Base-by-base conservation (phyloP, 1,139 yeast species). In the Suhomyces maxii region DNA sequence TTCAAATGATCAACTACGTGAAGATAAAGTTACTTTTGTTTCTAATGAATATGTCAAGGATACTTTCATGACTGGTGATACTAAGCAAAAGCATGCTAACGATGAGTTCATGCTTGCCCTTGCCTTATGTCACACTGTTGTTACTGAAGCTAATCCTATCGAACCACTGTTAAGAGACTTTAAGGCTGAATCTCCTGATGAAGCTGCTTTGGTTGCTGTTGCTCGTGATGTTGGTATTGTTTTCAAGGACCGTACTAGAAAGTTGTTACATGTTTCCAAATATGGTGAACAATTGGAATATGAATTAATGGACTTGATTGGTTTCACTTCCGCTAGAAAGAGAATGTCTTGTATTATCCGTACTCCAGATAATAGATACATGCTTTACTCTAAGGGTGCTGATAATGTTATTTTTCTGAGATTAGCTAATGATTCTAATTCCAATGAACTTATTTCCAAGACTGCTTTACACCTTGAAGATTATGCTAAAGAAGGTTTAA, bases 101-200 rank as follows among this genome's bases (percentile, higher is more conserved):
- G 85, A 83, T 57, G 82, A 83, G 49, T 93, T 93, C 60, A 88
- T 91, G 96, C 68, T 87, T 41, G 90, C 95, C 0, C 75, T 93
- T 48, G 93, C 97, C 0, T 71, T 93, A 35, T 93, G 99, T 65
- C 97, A 93, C 64, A 86, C 97, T 33, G 98, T 90, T 8, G 79
- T 93, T 43, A 86, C 96, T 10, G 98, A 87, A 56, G 73, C 78
- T 47, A 80, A 79, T 48, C 74, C 73, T 10, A 71, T 74, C 40
- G 86, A 88, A 26, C 83, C 81, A 0, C 74, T 71, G 39, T 67
- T 85, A 43, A 59, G 72, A 44, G 73, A 69, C 40, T 81, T 89
- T 62, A 89, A 90, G 62, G 98, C 99, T 0, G 98, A 93, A 66
- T 87, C 96, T n/a, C 99, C 99, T 1, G 99, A 93, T 70, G 99